Base-by-base conservation (phyloP, 202 grass and related monocot species). In the Schoenoplectus tabernaemontani region DNA sequence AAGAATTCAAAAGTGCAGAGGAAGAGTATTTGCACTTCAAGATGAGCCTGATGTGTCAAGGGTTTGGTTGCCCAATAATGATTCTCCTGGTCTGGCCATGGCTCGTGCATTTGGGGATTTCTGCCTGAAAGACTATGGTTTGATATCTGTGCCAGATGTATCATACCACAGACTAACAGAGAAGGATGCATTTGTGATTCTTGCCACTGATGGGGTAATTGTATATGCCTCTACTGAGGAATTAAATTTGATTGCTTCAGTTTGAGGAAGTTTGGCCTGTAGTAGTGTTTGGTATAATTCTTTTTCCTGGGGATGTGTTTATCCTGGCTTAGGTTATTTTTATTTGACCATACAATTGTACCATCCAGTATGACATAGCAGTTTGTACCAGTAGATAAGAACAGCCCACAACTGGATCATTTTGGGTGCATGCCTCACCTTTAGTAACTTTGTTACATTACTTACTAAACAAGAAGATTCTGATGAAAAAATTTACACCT, bases 31-130 rank as follows among this genome's bases (percentile, higher is more conserved):
- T 87, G 87, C 87, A 83, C 89, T 90, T 85, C 83, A 78, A 38
- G 85, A 88, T 65, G 91, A 97, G 82, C 90, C 93, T 84, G 90
- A 97, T 79, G 93, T 97, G 37, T 64, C 89, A 86, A 89, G 93
- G 36, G 83, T 97, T 67, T 97, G 93, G 93, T 80, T 97, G 82
- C 93, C 93, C 64, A 87, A 91, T 71, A 85, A 76, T 36, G 82
- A 91, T 69, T 88, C 87, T 15, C 91, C 91, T 54, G 93, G 93
- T 44, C 83, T 97, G 56, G 91, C 93, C 71, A 93, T 97, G 91
- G 93, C 93, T 57, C 85, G 93, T 16, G 91, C 93, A 82, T 89
- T 97, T 80, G 93, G 93, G 32, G 91, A 97, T 88, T 97, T 97
- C 51, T 90, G 89, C 81, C 70, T 97, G 26, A 97, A 97, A 76